Conservation (phyloP, 2,329 filamentous ascomycete genomes). For the Aspergillus sp. region DNA sequence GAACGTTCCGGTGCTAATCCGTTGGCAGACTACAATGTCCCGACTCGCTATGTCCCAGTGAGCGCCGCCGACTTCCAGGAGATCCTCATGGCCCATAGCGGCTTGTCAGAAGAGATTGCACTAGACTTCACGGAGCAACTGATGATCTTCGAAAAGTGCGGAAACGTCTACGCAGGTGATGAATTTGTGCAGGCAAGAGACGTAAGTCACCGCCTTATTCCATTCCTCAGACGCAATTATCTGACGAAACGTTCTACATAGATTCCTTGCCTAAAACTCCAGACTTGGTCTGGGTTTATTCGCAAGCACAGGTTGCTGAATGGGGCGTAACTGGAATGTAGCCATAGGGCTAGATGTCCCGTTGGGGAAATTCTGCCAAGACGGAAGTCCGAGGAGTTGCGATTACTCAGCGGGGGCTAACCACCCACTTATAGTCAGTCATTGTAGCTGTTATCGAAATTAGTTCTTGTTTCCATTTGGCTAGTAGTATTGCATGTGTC, state of each 20-base stretch:
- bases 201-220: not conserved
- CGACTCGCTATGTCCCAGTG: not conserved
- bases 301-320: not conserved
- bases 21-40: not conserved
- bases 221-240: too few relatives aligned
- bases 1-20: not conserved
- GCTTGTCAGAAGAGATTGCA: slow-evolving; percentile 10
- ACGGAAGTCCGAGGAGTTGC: not conserved
- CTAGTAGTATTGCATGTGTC: not conserved
- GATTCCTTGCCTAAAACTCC: not conserved
- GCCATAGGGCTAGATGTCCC: too few relatives aligned
- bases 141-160: slow-evolving; percentile 14
- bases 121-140: slow-evolving; percentile 16
- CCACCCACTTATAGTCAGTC: too few relatives aligned
- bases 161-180: slow-evolving; percentile 11
- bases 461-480: too few relatives aligned
- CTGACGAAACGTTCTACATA: not conserved
- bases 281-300: not conserved
- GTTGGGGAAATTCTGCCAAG: too few relatives aligned
- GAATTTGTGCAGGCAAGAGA: slow-evolving; percentile 7
- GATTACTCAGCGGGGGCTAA: not conserved
- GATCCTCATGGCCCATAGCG: slow-evolving; percentile 8
- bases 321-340: too few relatives aligned
- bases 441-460: too few relatives aligned
- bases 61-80: slow-evolving; percentile 7